Base-by-base conservation (phyloP, 805 yeast genomes). In the Saccharomycopsis fodiens region DNA sequence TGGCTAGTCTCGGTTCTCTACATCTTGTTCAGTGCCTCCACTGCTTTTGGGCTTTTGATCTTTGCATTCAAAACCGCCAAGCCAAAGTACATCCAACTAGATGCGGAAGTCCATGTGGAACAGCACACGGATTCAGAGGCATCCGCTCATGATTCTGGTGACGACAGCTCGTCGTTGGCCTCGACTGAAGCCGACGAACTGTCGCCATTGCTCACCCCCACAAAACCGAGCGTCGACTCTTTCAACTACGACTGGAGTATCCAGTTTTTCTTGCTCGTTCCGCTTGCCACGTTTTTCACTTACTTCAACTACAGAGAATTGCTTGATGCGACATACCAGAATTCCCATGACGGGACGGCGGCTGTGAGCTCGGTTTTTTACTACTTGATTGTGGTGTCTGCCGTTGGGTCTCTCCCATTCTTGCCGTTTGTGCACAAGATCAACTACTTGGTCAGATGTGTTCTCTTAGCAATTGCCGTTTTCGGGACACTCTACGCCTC, bases 181-280 rank as follows among this genome's bases (percentile, higher is more conserved):
- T 21, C 31, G 7, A 45, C 37, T n/a, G 46, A 27, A 4, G 12
- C 42, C 5, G n/a, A 10, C 19, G 40, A 31, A n/a, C 6, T 44
- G 17, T 27, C 47, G 2, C 47, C 47, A 13, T 34, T 44, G 21
- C 15, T 32, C 8, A 15, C 19, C 6, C 20, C 32, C 17, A 15
- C 4, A 13, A 22, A 20, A 7, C 36, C 20, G 30, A 39, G 35
- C 4, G 36, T 43, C 2, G 51, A 56, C 41, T 73, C 78, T 3
- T 71, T 74, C 39, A 73, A 80, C 35, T 85, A 82, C 57, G 95
- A 83, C 55, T 88, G 96, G 96, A 70, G 81, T 13, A 52, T 85
- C 15, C 95, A 88, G 59, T 86, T 76, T 55, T 53, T 85, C 27
- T 51, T 79, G 1, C 59, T 82, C 15, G 85, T 82, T 12, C 96